These are phyloP conservation scores for Cenchrus purpureus DNA, from an alignment of 176 grass and related monocot genomes.

Conservation along the genomic window DNA sequence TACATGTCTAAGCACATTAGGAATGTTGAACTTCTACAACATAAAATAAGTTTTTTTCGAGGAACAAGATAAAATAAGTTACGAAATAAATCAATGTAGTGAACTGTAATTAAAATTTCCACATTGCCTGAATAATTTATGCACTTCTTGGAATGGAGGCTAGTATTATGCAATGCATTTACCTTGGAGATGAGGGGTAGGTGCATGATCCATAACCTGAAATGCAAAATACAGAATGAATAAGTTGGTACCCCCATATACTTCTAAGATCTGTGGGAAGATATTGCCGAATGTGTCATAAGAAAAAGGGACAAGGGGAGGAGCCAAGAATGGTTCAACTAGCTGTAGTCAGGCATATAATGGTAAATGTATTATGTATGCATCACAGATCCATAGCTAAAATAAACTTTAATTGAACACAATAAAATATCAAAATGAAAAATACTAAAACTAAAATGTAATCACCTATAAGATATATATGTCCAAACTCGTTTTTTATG, in stretches of 20 bases:
- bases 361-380: neutral
- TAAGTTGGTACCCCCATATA: neutral
- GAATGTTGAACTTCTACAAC: neutral
- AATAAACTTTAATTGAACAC: neutral
- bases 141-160: neutral
- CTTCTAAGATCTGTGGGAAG: neutral
- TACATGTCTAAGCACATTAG: neutral
- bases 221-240: constrained; percentile 17
- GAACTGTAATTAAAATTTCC: neutral
- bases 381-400: neutral
- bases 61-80: neutral
- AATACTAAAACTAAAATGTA: too few species aligned
- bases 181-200: constrained; percentile 52
- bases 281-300: neutral
- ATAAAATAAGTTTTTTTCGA: neutral
- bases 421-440: neutral
- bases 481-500: neutral
- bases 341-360: neutral
- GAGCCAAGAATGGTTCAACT: neutral
- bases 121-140: neutral
- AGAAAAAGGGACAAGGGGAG: neutral
- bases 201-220: constrained; percentile 59
- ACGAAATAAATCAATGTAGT: neutral
- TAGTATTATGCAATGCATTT: neutral
- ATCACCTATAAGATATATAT: neutral